Conservation (phyloP, 768 basidiomycete species). For the Clathrus columnatus region DNA sequence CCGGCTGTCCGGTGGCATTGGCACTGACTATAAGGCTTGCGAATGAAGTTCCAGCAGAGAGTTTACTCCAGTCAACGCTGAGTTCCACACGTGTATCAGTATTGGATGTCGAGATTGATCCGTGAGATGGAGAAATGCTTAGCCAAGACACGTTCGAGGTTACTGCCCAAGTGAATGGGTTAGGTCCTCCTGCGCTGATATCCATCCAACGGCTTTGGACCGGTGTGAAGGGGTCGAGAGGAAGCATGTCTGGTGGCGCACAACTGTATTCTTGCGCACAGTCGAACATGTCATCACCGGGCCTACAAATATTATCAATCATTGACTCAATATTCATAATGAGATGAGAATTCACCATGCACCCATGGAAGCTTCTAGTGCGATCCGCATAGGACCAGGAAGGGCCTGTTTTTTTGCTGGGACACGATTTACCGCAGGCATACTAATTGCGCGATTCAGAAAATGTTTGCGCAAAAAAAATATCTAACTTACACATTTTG, state of each 20-base stretch:
- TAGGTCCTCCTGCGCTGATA: slow-evolving; percentile 51
- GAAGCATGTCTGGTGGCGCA: slow-evolving; percentile 35
- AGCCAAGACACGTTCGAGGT: slow-evolving; percentile 46
- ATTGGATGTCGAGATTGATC: slow-evolving; percentile 37
- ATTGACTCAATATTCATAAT: background rate
- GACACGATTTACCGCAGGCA: slow-evolving; percentile 44
- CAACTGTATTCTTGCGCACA: slow-evolving; percentile 43
- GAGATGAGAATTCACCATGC: slow-evolving; percentile 38
- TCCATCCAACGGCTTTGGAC: slow-evolving; percentile 49
- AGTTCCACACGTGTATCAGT: slow-evolving; percentile 48
- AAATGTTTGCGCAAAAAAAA: background rate
- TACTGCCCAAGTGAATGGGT: slow-evolving; percentile 46
- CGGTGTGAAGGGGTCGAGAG: slow-evolving; percentile 50
- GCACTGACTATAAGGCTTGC: slow-evolving; percentile 40
- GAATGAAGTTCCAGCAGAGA: slow-evolving; percentile 28
- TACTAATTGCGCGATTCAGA: slow-evolving; percentile 26
- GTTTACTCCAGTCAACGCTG: slow-evolving; percentile 50
- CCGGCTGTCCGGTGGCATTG: slow-evolving; percentile 32
- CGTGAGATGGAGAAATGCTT: slow-evolving; percentile 35
- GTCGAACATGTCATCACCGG: slow-evolving; percentile 56
- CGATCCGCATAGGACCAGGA: slow-evolving; percentile 55
- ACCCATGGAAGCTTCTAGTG: slow-evolving; percentile 49
- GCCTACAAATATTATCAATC: slow-evolving; percentile 30
- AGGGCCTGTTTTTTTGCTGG: slow-evolving; percentile 48
- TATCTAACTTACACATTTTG: slow-evolving; percentile 40